phyloP scores from a whole-genome alignment of 495 filamentous ascomycete genomes.

The Penicillium samsonianum region DNA sequence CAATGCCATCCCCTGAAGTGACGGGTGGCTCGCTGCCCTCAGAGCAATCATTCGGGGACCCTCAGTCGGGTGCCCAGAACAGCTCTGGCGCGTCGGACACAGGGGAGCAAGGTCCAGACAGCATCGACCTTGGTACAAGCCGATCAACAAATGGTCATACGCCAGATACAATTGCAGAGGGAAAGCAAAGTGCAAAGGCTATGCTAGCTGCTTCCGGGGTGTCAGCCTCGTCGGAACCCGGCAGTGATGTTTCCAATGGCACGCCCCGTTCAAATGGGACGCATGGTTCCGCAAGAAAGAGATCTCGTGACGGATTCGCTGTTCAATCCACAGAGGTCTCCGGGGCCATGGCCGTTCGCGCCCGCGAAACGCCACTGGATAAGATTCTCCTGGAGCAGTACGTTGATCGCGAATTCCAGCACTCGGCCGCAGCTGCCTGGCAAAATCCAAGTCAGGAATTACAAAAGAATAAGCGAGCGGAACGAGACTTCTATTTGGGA shows the following conservation, averaged over 20 bases:
- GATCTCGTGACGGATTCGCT: slow-evolving; percentile 60
- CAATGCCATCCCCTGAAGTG: slow-evolving; percentile 45
- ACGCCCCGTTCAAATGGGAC: slow-evolving; percentile 37
- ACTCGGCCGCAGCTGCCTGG: slow-evolving; percentile 55
- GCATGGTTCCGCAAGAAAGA: slow-evolving; percentile 54
- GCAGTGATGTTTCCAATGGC: slow-evolving; percentile 32
- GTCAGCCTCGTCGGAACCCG: slow-evolving; percentile 22
- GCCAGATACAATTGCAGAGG: slow-evolving; percentile 49
- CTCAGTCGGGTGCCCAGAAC: slow-evolving; percentile 33
- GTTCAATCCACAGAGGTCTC: slow-evolving; percentile 33
- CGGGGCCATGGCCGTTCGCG: slow-evolving; percentile 34
- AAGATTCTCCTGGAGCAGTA: slow-evolving; percentile 73
- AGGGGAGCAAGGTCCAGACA: slow-evolving; percentile 28
- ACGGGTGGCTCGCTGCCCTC: slow-evolving; percentile 25
- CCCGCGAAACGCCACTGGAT: slow-evolving; percentile 45
- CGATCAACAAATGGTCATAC: slow-evolving; percentile 34
- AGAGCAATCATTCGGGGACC: slow-evolving; percentile 28
- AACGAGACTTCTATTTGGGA: slow-evolving; percentile 54
- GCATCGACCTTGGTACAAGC: slow-evolving; percentile 24
- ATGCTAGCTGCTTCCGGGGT: slow-evolving; percentile 54
- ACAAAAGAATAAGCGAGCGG: slow-evolving; percentile 53
- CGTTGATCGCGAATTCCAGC: slow-evolving; percentile 71
- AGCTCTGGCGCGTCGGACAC: slow-evolving; percentile 28
- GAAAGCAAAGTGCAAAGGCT: slow-evolving; percentile 62
- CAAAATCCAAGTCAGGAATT: slow-evolving; percentile 48